Conservation (phyloP, 1,284 basidiomycete species). For the Cutaneotrichosporon cavernicola region DNA sequence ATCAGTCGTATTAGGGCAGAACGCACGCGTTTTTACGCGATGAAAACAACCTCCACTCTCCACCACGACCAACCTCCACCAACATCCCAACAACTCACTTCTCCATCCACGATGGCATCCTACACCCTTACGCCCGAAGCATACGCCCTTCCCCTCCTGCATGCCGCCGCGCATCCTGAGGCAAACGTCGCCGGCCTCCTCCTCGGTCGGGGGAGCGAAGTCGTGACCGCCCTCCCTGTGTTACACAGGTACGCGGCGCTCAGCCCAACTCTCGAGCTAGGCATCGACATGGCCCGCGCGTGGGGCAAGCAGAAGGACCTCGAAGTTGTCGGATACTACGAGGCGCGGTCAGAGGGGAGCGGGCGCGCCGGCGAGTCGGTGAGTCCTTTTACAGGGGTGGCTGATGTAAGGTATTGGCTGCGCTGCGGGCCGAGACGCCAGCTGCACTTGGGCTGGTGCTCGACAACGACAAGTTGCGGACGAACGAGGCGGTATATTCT, state of each 20-base stretch:
- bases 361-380: conserved; percentile 28
- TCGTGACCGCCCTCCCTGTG: conserved; percentile 49
- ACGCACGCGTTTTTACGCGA: background rate
- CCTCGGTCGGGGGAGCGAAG: conserved; percentile 32
- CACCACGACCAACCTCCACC: background rate
- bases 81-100: background rate
- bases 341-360: conserved; percentile 25
- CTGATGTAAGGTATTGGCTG: conserved; percentile 5
- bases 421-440: background rate
- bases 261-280: conserved; percentile 47
- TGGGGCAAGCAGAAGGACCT: conserved; percentile 23
- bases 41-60: background rate
- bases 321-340: conserved; percentile 47
- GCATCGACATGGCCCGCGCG: conserved; percentile 42
- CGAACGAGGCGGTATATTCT: conserved; percentile 34
- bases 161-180: conserved; percentile 46
- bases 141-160: conserved; percentile 43
- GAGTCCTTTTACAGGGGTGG: background rate
- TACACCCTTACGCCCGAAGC: conserved; percentile 28
- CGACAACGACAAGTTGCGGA: conserved; percentile 41
- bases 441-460: conserved; percentile 16
- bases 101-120: conserved; percentile 13
- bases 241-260: conserved; percentile 51
- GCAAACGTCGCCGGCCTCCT: conserved; percentile 51
- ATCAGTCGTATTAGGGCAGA: background rate